Evolutionary conservation across 805 yeast species (phyloP).

Genomic region (Torulaspora delbrueckii): DNA sequence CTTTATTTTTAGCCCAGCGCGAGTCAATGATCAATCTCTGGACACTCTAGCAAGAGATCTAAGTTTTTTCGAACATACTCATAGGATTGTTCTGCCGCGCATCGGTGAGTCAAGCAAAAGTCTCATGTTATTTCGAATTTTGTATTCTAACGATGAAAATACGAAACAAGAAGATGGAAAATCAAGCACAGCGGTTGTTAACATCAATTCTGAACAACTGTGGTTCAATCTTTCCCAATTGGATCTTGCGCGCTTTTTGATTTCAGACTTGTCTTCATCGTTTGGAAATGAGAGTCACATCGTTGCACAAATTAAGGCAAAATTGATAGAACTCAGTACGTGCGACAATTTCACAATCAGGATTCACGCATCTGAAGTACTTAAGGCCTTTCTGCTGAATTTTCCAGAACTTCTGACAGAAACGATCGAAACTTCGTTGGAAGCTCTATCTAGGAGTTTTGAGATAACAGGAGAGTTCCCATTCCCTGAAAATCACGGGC

Average conservation of each 20-base stretch:
- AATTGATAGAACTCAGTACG: slow-evolving; percentile 37
- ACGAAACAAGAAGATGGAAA: neutral
- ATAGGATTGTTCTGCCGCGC: slow-evolving; percentile 19
- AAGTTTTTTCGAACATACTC: slow-evolving; percentile 25
- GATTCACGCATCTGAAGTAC: slow-evolving; percentile 37
- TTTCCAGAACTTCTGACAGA: slow-evolving; percentile 37
- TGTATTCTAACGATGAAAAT: slow-evolving; percentile 6
- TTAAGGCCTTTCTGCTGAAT: slow-evolving; percentile 33
- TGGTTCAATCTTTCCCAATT: slow-evolving; percentile 26
- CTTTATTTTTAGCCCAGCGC: slow-evolving; percentile 29
- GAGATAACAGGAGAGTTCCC: slow-evolving; percentile 26
- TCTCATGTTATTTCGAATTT: slow-evolving; percentile 28
- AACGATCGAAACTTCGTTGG: slow-evolving; percentile 35
- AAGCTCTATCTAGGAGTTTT: slow-evolving; percentile 36
- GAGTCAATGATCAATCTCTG: slow-evolving; percentile 14
- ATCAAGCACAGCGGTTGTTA: neutral
- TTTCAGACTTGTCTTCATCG: slow-evolving; percentile 29
- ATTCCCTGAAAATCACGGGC: slow-evolving; percentile 38
- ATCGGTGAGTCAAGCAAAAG: slow-evolving; percentile 36
- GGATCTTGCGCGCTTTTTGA: slow-evolving; percentile 20
- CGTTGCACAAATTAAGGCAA: slow-evolving; percentile 31
- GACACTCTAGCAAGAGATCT: slow-evolving; percentile 24
- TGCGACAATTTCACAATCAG: slow-evolving; percentile 41
- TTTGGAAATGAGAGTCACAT: slow-evolving; percentile 28
- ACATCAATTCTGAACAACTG: slow-evolving; percentile 11